Evolutionary conservation across 352 stramenopile genomes (phyloP).

Genomic region (Pseudoperonospora humuli): DNA sequence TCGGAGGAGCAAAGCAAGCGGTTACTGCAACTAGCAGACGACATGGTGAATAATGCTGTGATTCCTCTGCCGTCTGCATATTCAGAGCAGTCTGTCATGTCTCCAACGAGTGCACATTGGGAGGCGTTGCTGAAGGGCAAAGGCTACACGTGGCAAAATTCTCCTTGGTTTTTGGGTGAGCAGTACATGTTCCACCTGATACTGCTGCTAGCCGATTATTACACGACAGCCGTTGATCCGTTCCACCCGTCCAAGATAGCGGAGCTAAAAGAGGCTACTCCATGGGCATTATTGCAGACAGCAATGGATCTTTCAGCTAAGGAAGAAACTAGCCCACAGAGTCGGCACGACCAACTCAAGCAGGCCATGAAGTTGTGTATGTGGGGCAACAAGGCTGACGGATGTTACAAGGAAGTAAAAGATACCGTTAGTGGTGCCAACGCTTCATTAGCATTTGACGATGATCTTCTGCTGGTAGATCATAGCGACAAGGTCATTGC

Average conservation of each 20-base stretch:
- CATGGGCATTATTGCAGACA: slow-evolving; percentile 52
- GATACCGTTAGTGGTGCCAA: slow-evolving; percentile 49
- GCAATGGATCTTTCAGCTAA: slow-evolving; percentile 28
- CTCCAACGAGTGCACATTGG: slow-evolving; percentile 41
- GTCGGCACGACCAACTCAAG: slow-evolving; percentile 33
- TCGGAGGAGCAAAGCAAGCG: slow-evolving; percentile 23
- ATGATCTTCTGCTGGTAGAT: slow-evolving; percentile 54
- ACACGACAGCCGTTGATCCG: slow-evolving; percentile 48
- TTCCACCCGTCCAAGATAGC: slow-evolving; percentile 56
- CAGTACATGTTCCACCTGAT: slow-evolving; percentile 74
- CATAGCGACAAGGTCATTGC: slow-evolving; percentile 41
- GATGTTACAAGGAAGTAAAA: slow-evolving; percentile 69
- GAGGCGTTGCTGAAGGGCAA: slow-evolving; percentile 30
- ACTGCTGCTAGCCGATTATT: slow-evolving; percentile 54
- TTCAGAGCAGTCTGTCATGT: slow-evolving; percentile 25
- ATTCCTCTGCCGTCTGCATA: slow-evolving; percentile 44
- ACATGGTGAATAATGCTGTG: slow-evolving; percentile 32
- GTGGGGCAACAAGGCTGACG: slow-evolving; percentile 74
- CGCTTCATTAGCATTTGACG: slow-evolving; percentile 47
- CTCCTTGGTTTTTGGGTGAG: slow-evolving; percentile 67
- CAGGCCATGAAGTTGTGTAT: slow-evolving; percentile 63
- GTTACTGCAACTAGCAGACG: slow-evolving; percentile 36
- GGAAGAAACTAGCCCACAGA: slow-evolving; percentile 15
- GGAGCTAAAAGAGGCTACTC: slow-evolving; percentile 41
- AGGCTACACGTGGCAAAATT: slow-evolving; percentile 59